Evolutionary conservation across 2,329 filamentous ascomycete genomes (phyloP).

Genomic region (Curvularia lunata): DNA sequence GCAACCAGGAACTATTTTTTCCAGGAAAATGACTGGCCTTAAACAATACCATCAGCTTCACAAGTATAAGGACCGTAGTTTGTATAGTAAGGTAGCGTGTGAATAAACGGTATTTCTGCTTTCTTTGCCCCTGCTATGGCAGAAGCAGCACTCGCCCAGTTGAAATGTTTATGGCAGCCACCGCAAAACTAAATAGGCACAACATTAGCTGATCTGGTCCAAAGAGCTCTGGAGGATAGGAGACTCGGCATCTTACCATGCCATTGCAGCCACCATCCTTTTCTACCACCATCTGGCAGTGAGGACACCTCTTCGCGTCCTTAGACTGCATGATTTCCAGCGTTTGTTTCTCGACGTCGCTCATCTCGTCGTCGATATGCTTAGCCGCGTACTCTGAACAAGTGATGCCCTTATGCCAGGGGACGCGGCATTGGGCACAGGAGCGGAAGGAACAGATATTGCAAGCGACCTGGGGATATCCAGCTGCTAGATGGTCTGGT

Average conservation of each 20-base stretch:
- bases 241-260: conserved; percentile 16
- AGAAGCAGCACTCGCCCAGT: conserved; percentile 33
- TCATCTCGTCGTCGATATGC: conserved; percentile 30
- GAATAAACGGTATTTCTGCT: conserved; percentile 8
- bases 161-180: conserved; percentile 35
- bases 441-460: conserved; percentile 24
- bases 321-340: conserved; percentile 33
- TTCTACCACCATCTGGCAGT: conserved; percentile 40
- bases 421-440: conserved; percentile 30
- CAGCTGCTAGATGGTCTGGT: conserved; percentile 22
- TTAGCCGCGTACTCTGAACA: conserved; percentile 31
- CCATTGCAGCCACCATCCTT: conserved; percentile 39
- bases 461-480: conserved; percentile 38
- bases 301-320: conserved; percentile 39
- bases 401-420: conserved; percentile 35
- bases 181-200: conserved; percentile 16
- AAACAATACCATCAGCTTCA: background rate
- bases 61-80: background rate
- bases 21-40: background rate
- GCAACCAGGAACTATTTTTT: background rate
- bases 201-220: background rate
- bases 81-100: background rate
- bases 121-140: conserved; percentile 31
- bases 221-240: background rate
- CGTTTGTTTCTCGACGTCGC: conserved; percentile 28